Evolutionary conservation across 441 rosid genomes (phyloP).

Genomic region (Aquilaria agallochum): DNA sequence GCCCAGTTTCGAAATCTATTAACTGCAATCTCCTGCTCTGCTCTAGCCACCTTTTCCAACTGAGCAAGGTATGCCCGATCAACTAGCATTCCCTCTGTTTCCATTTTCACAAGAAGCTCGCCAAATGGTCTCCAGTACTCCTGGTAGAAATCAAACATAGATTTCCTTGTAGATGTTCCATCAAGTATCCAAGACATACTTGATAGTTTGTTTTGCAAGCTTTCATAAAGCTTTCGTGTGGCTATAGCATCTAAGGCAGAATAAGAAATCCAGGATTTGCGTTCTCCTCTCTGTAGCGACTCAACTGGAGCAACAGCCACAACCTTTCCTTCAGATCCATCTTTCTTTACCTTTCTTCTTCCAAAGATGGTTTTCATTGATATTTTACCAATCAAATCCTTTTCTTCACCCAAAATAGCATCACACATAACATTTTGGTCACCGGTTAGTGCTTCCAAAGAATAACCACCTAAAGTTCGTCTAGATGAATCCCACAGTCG

Average conservation of each 20-base stretch:
- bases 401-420: conserved; percentile 32
- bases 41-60: conserved; percentile 82
- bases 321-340: conserved; percentile 88
- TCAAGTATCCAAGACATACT: conserved; percentile 56
- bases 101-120: conserved; percentile 84
- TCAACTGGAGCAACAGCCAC: conserved; percentile 72
- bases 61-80: conserved; percentile 79
- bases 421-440: conserved; percentile 54
- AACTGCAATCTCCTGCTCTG: conserved; percentile 73
- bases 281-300: conserved; percentile 76
- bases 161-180: conserved; percentile 40
- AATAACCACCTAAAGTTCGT: conserved; percentile 75
- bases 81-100: conserved; percentile 88
- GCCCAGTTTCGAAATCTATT: conserved; percentile 88
- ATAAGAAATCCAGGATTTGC: conserved; percentile 79
- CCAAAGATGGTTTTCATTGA: conserved; percentile 93
- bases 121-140: conserved; percentile 89
- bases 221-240: conserved; percentile 81
- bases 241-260: conserved; percentile 92
- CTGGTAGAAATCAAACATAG: conserved; percentile 74
- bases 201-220: conserved; percentile 56
- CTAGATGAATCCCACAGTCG: conserved; percentile 94
- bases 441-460: conserved; percentile 92
- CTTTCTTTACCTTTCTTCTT: conserved; percentile 77
- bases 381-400: conserved; percentile 68